Conservation (phyloP, 1,139 yeast genomes). For the Yamadazyma mexicana region DNA sequence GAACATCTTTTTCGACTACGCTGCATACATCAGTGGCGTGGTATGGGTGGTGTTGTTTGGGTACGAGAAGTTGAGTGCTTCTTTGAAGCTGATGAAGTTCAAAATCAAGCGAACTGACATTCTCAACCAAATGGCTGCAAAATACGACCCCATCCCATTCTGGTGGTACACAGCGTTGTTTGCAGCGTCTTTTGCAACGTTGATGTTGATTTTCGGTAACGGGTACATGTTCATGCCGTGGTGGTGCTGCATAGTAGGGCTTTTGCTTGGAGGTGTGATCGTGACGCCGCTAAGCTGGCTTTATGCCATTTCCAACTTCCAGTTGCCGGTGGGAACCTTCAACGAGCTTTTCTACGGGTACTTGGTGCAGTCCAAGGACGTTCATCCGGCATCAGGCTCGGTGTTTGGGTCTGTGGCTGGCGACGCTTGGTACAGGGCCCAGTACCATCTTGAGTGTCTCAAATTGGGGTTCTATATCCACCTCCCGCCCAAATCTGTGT, state of each 20-base stretch:
- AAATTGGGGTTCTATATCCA: constrained; percentile 50
- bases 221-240: constrained; percentile 50
- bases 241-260: constrained; percentile 48
- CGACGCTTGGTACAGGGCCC: constrained; percentile 56
- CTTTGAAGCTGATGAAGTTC: constrained; percentile 17
- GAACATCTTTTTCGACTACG: constrained; percentile 54
- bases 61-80: constrained; percentile 20
- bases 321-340: constrained; percentile 51
- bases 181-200: constrained; percentile 29
- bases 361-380: constrained; percentile 33
- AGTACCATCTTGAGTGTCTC: constrained; percentile 48
- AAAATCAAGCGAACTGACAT: constrained; percentile 31
- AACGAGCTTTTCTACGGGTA: constrained; percentile 50
- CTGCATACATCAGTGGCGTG: constrained; percentile 49
- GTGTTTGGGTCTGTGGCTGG: constrained; percentile 53
- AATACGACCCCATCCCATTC: constrained; percentile 40
- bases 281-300: constrained; percentile 52
- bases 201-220: constrained; percentile 32
- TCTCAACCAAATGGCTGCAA: constrained; percentile 37
- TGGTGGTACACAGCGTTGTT: constrained; percentile 43
- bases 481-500: constrained; percentile 47
- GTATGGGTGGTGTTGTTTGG: constrained; percentile 46
- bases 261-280: constrained; percentile 42
- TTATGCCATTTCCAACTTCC: constrained; percentile 52
- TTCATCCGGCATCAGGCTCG: constrained; percentile 51